These are phyloP conservation scores for Meyerozyma smithsonii DNA, from an alignment of 1,139 yeast genomes.

Conservation along the genomic window DNA sequence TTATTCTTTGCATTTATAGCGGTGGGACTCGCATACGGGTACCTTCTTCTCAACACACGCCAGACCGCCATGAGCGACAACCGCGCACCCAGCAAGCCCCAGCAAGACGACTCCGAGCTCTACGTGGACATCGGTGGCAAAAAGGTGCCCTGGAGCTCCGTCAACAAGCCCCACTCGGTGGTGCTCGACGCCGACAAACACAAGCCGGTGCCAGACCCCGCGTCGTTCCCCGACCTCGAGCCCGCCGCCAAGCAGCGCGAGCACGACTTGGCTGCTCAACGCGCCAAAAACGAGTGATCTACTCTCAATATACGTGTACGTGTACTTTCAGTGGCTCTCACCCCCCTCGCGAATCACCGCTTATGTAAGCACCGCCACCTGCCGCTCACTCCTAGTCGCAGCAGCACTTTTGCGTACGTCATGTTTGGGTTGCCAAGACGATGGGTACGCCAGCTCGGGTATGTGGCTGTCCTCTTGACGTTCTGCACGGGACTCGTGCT, in stretches of 20 bases:
- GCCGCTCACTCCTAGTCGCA: background rate
- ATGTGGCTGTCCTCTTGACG: constrained; percentile 14
- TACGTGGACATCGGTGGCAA: constrained; percentile 32
- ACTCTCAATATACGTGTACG: background rate
- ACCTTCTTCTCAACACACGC: background rate
- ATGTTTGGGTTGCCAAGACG: constrained; percentile 12
- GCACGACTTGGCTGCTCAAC: constrained; percentile 8
- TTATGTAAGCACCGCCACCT: background rate
- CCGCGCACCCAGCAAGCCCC: too few species aligned
- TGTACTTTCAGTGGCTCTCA: too few species aligned
- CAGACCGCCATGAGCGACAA: too few species aligned
- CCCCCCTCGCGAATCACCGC: too few species aligned
- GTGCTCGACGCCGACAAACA: constrained; percentile 29
- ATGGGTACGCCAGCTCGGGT: constrained; percentile 22
- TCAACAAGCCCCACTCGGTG: constrained; percentile 41
- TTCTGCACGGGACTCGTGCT: constrained; percentile 20
- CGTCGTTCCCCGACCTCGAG: constrained; percentile 26
- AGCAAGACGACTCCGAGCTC: too few species aligned
- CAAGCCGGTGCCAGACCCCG: constrained; percentile 25
- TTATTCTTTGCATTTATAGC: background rate
- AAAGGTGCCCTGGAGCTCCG: constrained; percentile 30
- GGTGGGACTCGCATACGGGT: constrained; percentile 1
- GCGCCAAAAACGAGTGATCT: constrained; percentile 3
- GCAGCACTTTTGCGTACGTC: background rate
- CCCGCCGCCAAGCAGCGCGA: constrained; percentile 26